Conservation (phyloP, 345 rosid genomes). For the Ceriops decandra region DNA sequence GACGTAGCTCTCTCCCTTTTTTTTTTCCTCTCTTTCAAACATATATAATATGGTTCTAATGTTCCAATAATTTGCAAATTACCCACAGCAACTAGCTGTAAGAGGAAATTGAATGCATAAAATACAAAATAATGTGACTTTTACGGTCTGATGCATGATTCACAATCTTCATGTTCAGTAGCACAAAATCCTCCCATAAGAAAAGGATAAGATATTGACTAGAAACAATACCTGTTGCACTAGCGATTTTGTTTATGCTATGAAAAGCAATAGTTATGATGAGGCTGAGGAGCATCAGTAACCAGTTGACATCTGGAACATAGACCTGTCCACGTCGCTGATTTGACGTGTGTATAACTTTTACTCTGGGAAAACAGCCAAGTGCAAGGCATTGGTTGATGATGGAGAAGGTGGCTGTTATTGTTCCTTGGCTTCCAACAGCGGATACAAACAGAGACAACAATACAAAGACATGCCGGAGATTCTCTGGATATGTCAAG, state of each 20-base stretch:
- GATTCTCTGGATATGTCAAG: conserved; percentile 29
- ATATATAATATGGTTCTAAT: not conserved
- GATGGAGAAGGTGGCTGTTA: conserved; percentile 62
- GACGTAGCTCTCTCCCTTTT: not conserved
- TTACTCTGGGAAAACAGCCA: conserved; percentile 53
- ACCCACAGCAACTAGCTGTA: not conserved
- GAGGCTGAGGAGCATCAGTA: conserved; percentile 56
- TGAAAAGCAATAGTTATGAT: conserved; percentile 42
- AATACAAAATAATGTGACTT: too few relatives aligned
- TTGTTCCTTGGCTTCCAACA: conserved; percentile 42
- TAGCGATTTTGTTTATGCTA: conserved; percentile 33
- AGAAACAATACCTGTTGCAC: conserved; percentile 43
- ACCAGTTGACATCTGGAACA: conserved; percentile 59
- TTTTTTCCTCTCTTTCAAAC: too few relatives aligned
- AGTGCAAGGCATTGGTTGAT: conserved; percentile 61
- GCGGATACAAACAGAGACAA: conserved; percentile 50
- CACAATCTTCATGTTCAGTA: too few relatives aligned
- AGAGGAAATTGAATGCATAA: not conserved
- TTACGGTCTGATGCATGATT: too few relatives aligned
- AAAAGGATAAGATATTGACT: not conserved
- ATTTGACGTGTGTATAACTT: conserved; percentile 57
- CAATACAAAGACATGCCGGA: conserved; percentile 34
- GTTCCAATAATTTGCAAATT: not conserved
- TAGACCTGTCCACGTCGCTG: conserved; percentile 55
- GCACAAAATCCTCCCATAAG: not conserved